Evolutionary conservation across 169 alveolate genomes (phyloP).

Genomic region (Besnoitia besnoiti): DNA sequence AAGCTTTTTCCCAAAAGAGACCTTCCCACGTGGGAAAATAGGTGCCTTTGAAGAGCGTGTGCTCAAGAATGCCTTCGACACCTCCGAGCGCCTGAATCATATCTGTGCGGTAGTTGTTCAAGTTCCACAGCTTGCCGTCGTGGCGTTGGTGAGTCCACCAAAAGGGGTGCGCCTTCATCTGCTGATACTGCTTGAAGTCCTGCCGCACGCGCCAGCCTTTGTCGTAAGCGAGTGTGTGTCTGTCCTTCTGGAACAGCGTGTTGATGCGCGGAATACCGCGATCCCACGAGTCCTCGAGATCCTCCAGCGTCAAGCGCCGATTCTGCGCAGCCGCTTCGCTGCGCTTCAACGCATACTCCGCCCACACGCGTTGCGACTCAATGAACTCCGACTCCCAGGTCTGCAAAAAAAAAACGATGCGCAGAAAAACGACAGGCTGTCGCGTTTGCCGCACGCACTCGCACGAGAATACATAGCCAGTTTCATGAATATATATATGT

Average conservation of each 20-base stretch:
- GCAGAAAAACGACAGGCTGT: neutral
- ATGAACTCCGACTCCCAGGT: conserved; percentile 99
- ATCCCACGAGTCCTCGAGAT: conserved; percentile 99
- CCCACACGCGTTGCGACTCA: conserved; percentile 99
- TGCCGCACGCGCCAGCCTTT: conserved; percentile 99
- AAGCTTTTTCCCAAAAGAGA: conserved; percentile 99
- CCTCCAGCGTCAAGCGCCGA: conserved; percentile 98
- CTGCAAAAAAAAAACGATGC: conserved; percentile 78
- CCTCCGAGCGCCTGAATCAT: conserved; percentile 99
- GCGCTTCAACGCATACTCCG: conserved; percentile 99
- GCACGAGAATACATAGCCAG: neutral
- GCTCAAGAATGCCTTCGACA: conserved; percentile 99
- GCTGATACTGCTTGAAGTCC: conserved; percentile 97
- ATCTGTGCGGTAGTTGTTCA: conserved; percentile 99
- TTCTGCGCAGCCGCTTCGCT: conserved; percentile 99
- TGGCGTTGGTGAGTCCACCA: conserved; percentile 99
- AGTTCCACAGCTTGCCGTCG: conserved; percentile 99
- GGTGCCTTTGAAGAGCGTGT: conserved; percentile 99
- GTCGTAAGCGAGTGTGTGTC: conserved; percentile 99
- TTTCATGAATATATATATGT: neutral
- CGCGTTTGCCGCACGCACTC: neutral
- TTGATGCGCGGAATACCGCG: conserved; percentile 99
- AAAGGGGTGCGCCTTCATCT: conserved; percentile 97
- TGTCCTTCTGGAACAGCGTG: conserved; percentile 99
- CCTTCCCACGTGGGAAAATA: conserved; percentile 99